phyloP scores from a whole-genome alignment of 2,329 filamentous ascomycete species.

The Fusarium setosum region DNA sequence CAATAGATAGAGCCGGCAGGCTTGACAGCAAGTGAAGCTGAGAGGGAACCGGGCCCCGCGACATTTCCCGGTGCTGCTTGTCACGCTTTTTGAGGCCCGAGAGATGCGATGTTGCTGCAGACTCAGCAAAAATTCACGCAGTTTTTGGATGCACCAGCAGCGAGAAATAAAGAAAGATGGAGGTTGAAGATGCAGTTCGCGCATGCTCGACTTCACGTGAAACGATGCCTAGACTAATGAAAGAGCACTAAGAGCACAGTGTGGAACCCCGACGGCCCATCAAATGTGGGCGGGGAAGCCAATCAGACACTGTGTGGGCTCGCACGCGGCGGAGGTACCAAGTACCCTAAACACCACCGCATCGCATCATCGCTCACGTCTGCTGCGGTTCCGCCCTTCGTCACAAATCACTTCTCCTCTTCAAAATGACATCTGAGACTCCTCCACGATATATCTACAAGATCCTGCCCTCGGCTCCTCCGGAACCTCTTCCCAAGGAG shows the following conservation, averaged over 20 bases:
- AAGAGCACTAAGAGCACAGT: slow-evolving; percentile 21
- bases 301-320: slow-evolving; percentile 8
- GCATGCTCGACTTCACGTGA: slow-evolving; percentile 29
- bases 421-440: slow-evolving; percentile 46
- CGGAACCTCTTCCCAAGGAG: slow-evolving; percentile 62
- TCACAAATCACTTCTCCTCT: background rate
- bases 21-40: slow-evolving; percentile 73
- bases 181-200: slow-evolving; percentile 23
- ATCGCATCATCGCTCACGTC: background rate
- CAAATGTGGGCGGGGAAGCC: background rate
- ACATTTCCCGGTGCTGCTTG: slow-evolving; percentile 52
- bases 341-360: slow-evolving; percentile 22
- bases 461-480: slow-evolving; percentile 65
- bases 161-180: background rate
- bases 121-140: slow-evolving; percentile 24
- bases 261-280: background rate
- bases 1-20: slow-evolving; percentile 61
- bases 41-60: slow-evolving; percentile 71
- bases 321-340: slow-evolving; percentile 11
- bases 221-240: slow-evolving; percentile 1
- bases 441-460: slow-evolving; percentile 67
- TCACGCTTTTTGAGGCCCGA: slow-evolving; percentile 26
- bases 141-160: background rate
- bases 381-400: background rate
- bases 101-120: slow-evolving; percentile 34